Percentiles rank a stretch among this genome's conserved stretches.
These are phyloP conservation scores for Rhodosporidiobolus odoratus DNA, from an alignment of 768 basidiomycete species.

Conservation along the genomic window DNA sequence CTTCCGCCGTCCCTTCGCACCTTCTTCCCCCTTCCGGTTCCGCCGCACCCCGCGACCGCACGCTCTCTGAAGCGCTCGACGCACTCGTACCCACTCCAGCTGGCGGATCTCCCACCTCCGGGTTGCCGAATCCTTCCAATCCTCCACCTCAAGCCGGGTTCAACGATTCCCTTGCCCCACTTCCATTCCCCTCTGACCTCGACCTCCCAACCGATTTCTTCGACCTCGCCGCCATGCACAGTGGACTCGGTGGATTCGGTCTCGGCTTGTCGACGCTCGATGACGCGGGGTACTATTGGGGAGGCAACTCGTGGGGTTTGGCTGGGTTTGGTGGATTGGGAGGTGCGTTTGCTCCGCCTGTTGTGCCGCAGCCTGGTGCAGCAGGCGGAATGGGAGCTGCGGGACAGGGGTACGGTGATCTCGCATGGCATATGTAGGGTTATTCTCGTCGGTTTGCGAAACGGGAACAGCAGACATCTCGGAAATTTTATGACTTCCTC, in stretches of 20 bases:
- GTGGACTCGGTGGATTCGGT: constrained; percentile 7
- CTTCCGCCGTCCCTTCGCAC: not conserved
- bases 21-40: not conserved
- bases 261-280: constrained; percentile 11
- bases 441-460: no score
- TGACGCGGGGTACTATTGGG: constrained; percentile 2
- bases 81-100: not conserved
- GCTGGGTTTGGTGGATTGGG: constrained; percentile 7
- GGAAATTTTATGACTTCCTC: no score
- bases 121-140: not conserved
- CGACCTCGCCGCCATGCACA: constrained; percentile 4
- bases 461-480: no score
- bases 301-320: constrained; percentile 3
- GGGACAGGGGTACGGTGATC: no score
- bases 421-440: no score
- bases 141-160: not conserved
- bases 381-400: not conserved
- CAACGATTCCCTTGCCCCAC: not conserved
- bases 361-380: not conserved
- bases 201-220: constrained; percentile 3
- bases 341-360: not conserved
- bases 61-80: constrained; percentile 2
- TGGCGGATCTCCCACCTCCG: not conserved
- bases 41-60: not conserved
- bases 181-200: not conserved